Percentiles rank a stretch among this genome's conserved stretches.
Evolutionary conservation across 1,284 basidiomycete genomes (phyloP).

Genomic region (Cystobasidium pallidum): DNA sequence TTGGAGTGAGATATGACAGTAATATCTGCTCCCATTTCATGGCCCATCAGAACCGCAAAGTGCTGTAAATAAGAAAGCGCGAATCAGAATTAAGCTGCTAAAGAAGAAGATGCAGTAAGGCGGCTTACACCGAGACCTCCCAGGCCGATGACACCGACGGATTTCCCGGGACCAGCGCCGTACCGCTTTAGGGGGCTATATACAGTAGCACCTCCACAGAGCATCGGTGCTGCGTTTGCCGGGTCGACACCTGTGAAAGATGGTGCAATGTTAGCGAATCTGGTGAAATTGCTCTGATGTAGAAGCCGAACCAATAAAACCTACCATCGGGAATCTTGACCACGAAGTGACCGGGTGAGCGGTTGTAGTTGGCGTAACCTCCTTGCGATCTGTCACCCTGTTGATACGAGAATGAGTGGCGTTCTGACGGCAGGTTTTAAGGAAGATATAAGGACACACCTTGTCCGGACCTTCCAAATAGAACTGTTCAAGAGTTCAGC

Average conservation of each 20-base stretch:
- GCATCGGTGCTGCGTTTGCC: slow-evolving; percentile 57
- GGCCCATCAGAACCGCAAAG: slow-evolving; percentile 56
- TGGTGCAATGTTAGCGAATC: not conserved
- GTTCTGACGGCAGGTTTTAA: not conserved
- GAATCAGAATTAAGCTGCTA: not conserved
- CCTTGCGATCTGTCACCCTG: slow-evolving; percentile 57
- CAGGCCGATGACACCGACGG: slow-evolving; percentile 58
- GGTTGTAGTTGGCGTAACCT: slow-evolving; percentile 59
- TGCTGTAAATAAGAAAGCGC: slow-evolving; percentile 11
- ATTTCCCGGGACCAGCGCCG: slow-evolving; percentile 61
- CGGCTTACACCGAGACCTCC: slow-evolving; percentile 56
- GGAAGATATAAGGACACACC: not conserved
- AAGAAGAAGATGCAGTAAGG: not conserved
- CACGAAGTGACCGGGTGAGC: slow-evolving; percentile 57
- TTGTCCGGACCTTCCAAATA: slow-evolving; percentile 34
- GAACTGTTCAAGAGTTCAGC: slow-evolving; percentile 7
- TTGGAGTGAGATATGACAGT: slow-evolving; percentile 59
- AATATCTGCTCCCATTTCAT: slow-evolving; percentile 57
- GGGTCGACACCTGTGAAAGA: slow-evolving; percentile 52
- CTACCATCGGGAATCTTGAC: slow-evolving; percentile 55
- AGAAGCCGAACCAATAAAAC: not conserved
- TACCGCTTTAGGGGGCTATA: slow-evolving; percentile 60
- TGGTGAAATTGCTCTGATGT: too few species aligned
- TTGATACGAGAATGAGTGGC: slow-evolving; percentile 19
- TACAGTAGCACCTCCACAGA: slow-evolving; percentile 59